These are phyloP conservation scores for Fraxinus excelsior DNA, from an alignment of 257 asterid genomes.

Conservation along the genomic window DNA sequence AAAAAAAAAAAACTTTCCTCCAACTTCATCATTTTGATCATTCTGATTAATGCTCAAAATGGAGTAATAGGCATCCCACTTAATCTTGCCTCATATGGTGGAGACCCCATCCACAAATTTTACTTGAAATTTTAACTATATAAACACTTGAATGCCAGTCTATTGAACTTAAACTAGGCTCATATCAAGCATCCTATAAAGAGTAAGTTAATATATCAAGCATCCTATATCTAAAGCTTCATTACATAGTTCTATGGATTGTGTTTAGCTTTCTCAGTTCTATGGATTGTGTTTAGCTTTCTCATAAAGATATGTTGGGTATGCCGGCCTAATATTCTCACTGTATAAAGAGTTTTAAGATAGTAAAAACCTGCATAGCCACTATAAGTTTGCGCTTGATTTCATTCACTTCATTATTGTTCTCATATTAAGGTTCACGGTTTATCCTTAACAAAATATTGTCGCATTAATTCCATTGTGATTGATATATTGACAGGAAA, in stretches of 20 bases:
- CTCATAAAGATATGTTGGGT: not conserved
- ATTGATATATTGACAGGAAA: not conserved
- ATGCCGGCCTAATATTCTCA: no score
- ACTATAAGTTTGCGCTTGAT: no score
- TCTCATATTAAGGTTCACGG: not conserved
- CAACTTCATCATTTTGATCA: slow-evolving; percentile 25
- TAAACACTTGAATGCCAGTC: slow-evolving; percentile 13
- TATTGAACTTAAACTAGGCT: not conserved
- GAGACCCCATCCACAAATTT: slow-evolving; percentile 36
- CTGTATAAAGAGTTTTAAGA: no score
- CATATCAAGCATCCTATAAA: not conserved
- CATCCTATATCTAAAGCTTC: not conserved
- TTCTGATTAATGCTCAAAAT: slow-evolving; percentile 18
- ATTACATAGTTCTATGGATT: not conserved
- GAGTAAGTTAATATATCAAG: not conserved
- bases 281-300: not conserved
- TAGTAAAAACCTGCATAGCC: not conserved
- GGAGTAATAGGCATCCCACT: slow-evolving; percentile 51
- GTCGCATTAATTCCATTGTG: not conserved
- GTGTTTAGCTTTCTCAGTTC: not conserved
- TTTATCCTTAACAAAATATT: not conserved
- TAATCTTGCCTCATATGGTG: slow-evolving; percentile 57
- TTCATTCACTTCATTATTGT: not conserved
- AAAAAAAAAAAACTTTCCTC: slow-evolving; percentile 6
- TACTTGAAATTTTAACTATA: slow-evolving; percentile 22